Evolutionary conservation across 805 yeast genomes (phyloP), one percentile per base, ranked within the genome.

Genomic region (Sugiyamaella americana): DNA sequence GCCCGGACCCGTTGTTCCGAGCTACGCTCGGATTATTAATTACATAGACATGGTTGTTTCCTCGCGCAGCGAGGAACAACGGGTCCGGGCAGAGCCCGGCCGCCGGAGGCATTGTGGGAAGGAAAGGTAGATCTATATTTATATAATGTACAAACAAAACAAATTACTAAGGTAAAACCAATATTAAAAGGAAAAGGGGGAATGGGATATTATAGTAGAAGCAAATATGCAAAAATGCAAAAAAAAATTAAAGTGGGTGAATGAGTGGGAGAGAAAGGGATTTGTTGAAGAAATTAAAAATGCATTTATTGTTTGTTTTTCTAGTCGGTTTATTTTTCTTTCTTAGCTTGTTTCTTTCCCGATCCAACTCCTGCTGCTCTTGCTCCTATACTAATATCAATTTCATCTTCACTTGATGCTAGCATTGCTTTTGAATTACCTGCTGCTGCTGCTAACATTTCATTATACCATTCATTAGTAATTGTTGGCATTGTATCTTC

Each of bases 401-500:
- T 34, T 22, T 16, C 40, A 17, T 5, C 42, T 6, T 22, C 32
- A 19, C 17, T 23, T 13, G 32, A 5, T 17, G 34, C 32, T 23
- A 23, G 26, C 13, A 30, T 23, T 16, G 24, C 43, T 13, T 5
- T 26, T 36, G 51, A 46, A 40, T 53, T 63, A 35, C 56, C 60
- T 10, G 59, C 51, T 5, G 59, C 49, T 21, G 41, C 38, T 26
- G 20, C 21, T 18, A 8, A 46, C 23, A 11, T 23, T 37, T 37
- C 45, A 51, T 8, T 32, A 35, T 35, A 39, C 47, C 53, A 40
- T 18, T 54, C 59, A 18, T 54, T 35, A 16, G 49, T 52, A 32
- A 48, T 43, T 26, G 58, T 56, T 29, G 55, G 58, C 16, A 58
- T 56, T 20, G 54, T 51, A 17, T 51, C 48, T 13, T 26, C 11